Conservation (phyloP, 805 yeast species). For the Starmerella gropengiesseri region DNA sequence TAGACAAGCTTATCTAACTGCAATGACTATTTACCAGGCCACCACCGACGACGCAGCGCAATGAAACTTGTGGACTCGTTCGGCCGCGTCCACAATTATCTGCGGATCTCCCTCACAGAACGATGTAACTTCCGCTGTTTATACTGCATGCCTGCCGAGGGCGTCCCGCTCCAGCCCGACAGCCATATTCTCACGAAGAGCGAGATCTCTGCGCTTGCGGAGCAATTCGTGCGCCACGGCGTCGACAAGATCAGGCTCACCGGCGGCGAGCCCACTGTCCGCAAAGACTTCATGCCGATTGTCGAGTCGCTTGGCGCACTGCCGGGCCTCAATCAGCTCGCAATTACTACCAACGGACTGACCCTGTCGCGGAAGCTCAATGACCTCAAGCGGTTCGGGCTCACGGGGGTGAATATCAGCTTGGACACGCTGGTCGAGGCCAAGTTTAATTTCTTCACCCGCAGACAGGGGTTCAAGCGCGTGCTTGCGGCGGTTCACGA, state of each 20-base stretch:
- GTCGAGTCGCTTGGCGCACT: slow-evolving; percentile 33
- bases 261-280: slow-evolving; percentile 48
- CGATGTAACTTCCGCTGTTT: slow-evolving; percentile 38
- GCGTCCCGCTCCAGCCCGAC: slow-evolving; percentile 39
- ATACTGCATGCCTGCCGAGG: slow-evolving; percentile 51
- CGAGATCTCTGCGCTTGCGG: slow-evolving; percentile 37
- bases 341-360: slow-evolving; percentile 44
- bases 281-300: slow-evolving; percentile 40
- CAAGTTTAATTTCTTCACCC: slow-evolving; percentile 39
- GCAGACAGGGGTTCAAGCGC: slow-evolving; percentile 39
- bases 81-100: slow-evolving; percentile 39
- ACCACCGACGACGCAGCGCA: too few species aligned
- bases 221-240: slow-evolving; percentile 38
- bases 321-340: slow-evolving; percentile 37
- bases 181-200: slow-evolving; percentile 34
- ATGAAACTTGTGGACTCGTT: slow-evolving; percentile 30
- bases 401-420: slow-evolving; percentile 40
- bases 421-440: slow-evolving; percentile 44
- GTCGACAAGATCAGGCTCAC: slow-evolving; percentile 44
- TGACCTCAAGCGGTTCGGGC: slow-evolving; percentile 33
- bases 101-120: slow-evolving; percentile 43
- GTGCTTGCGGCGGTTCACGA: slow-evolving; percentile 37
- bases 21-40: too few species aligned
- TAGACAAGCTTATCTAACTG: background rate
- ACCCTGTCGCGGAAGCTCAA: slow-evolving; percentile 41